Conservation (phyloP, 768 basidiomycete genomes). For the Leccinum variicolor region DNA sequence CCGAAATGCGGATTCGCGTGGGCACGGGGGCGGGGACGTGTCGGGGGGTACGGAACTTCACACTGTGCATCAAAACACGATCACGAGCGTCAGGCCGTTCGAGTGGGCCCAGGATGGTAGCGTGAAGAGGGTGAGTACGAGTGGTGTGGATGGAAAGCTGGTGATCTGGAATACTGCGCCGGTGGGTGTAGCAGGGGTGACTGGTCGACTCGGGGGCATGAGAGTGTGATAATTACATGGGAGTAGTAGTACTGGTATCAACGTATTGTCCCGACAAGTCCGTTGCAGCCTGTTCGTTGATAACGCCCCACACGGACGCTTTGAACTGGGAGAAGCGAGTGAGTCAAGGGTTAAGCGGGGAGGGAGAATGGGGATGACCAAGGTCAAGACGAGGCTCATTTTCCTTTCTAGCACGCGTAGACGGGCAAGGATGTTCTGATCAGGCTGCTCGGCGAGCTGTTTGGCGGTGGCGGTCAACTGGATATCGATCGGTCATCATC, state of each 20-base stretch:
- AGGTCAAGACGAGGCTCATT: constrained; percentile 90
- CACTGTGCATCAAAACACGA: constrained; percentile 98
- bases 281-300: constrained; percentile 65
- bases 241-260: constrained; percentile 11
- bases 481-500: neutral
- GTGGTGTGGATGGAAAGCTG: constrained; percentile 90
- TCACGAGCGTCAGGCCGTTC: constrained; percentile 85
- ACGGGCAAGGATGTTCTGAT: constrained; percentile 70
- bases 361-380: constrained; percentile 45
- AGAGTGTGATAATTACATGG: constrained; percentile 32
- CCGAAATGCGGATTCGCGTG: constrained; percentile 84
- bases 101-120: constrained; percentile 48
- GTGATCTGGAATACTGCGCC: constrained; percentile 85
- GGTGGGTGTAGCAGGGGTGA: constrained; percentile 42
- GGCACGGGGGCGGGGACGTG: constrained; percentile 32
- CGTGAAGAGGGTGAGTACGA: constrained; percentile 80
- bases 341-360: constrained; percentile 1
- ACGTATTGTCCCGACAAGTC: constrained; percentile 15
- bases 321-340: constrained; percentile 63
- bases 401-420: constrained; percentile 85
- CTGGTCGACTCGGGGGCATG: constrained; percentile 49
- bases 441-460: constrained; percentile 68
- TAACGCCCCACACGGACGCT: constrained; percentile 92
- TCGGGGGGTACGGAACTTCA: constrained; percentile 67
- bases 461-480: constrained; percentile 71